These are phyloP conservation scores for Penicillium angulare DNA, from an alignment of 495 filamentous ascomycete species.

Conservation along the genomic window DNA sequence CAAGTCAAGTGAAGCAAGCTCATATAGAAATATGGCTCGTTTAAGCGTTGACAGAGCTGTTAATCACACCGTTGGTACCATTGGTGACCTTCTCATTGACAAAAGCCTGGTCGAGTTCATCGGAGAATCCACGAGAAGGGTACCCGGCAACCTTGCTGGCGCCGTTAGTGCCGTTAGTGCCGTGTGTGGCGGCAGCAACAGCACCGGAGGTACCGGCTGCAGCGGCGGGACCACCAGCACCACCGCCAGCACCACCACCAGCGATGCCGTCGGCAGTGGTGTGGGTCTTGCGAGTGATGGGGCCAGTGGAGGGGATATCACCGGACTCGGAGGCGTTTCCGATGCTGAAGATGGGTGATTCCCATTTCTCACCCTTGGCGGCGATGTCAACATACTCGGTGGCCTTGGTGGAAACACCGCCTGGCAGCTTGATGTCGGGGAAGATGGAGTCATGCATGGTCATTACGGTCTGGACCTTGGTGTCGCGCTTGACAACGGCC, in stretches of 20 bases:
- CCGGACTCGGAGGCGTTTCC: constrained; percentile 71
- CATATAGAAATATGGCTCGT: too few relatives aligned
- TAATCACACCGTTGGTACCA: constrained; percentile 11
- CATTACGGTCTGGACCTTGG: constrained; percentile 71
- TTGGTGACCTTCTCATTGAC: constrained; percentile 27
- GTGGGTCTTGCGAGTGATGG: constrained; percentile 67
- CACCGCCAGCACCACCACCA: constrained; percentile 6
- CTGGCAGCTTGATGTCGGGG: constrained; percentile 81
- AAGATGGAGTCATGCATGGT: constrained; percentile 91
- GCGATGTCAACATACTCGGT: constrained; percentile 92
- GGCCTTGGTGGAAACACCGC: constrained; percentile 89
- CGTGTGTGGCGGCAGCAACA: constrained; percentile 5
- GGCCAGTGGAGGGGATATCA: constrained; percentile 62
- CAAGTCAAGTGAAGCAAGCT: neutral
- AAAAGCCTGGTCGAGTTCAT: constrained; percentile 55
- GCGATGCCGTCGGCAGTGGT: constrained; percentile 25
- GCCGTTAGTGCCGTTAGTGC: constrained; percentile 18
- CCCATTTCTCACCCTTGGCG: constrained; percentile 86
- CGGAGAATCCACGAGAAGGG: constrained; percentile 48
- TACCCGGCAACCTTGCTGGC: constrained; percentile 11
- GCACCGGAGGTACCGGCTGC: constrained; percentile 12
- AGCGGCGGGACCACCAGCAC: constrained; percentile 3
- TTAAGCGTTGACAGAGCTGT: neutral
- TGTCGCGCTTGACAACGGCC: constrained; percentile 56
- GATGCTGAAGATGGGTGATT: constrained; percentile 90